Evolutionary conservation across 2,329 filamentous ascomycete genomes (phyloP), one percentile per base, ranked within the genome.

Genomic region (Colletotrichum filicis): DNA sequence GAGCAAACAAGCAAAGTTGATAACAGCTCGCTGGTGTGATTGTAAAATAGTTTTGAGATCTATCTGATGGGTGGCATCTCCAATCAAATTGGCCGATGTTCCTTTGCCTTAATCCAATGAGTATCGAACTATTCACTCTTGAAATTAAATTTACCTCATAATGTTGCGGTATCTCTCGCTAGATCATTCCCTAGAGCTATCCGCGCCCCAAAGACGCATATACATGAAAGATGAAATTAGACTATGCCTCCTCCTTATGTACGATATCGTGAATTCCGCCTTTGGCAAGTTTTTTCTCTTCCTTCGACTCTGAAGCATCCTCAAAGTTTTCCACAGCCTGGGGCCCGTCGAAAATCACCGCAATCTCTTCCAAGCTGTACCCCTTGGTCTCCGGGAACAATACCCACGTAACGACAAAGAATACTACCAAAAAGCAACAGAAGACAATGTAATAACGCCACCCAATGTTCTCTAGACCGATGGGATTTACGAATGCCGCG

Each of bases 361-460:
- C 66, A 77, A 82, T 78, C 63, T 79, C 79, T 74, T 78, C 79
- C 63, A 79, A 70, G 19, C 68, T 74, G 12, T 74, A 67, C 11
- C 78, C 78, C 32, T 77, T 77, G 12, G 79, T 81, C 73, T 81
- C 79, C 1, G 79, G 79, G 68, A 80, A 77, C 26, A 81, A 78
- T 70, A 83, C 82, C 71, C 81, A 85, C 11, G 83, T 79, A 19
- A 82, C 69, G 2, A 74, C 72, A n/a, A 83, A 62, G 56, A 80
- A 79, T 7, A 80, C 66, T 4, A 74, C 75, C 49, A 82, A 58
- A 52, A 80, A 77, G 2, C 76, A 77, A 69, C 80, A 78, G 66
- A 82, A 85, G 11, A 85, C 79, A 66, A 82, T 79, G 68, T 84
- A 85, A 53, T 84, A 85, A 56, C 79, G 82, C 84, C 84, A 86